These are phyloP conservation scores for Albophoma yamanashiensis DNA, from an alignment of 2,329 filamentous ascomycete species.

Conservation along the genomic window DNA sequence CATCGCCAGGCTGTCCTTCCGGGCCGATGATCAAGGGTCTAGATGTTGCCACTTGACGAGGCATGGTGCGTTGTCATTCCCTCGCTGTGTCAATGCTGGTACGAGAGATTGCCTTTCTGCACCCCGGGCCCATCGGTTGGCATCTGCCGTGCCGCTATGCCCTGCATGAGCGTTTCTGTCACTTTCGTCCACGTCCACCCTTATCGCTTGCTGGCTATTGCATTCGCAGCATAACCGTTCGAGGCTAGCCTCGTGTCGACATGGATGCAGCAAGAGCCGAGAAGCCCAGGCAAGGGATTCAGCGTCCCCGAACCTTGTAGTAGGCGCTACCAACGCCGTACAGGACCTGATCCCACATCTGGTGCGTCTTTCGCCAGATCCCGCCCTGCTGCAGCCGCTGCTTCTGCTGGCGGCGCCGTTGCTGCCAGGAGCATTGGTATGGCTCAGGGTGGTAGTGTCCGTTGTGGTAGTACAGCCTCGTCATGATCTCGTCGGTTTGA, in stretches of 20 bases:
- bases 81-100: neutral
- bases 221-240: neutral
- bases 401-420: neutral
- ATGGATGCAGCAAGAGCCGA: neutral
- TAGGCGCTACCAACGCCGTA: conserved; percentile 26
- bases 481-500: neutral
- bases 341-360: conserved; percentile 27
- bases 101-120: neutral
- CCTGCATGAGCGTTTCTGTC: neutral
- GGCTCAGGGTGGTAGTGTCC: conserved; percentile 16
- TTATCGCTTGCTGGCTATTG: neutral
- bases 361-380: conserved; percentile 21
- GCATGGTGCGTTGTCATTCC: neutral
- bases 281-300: conserved; percentile 1
- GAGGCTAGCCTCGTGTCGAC: neutral
- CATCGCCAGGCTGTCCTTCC: neutral
- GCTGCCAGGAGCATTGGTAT: conserved; percentile 2
- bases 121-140: neutral
- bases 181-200: neutral
- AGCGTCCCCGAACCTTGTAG: conserved; percentile 21
- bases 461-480: conserved; percentile 17
- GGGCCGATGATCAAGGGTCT: neutral
- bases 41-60: neutral
- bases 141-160: neutral
- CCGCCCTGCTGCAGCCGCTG: conserved; percentile 6